phyloP scores from a whole-genome alignment of 805 yeast genomes.

The Lipomyces yamadae region DNA sequence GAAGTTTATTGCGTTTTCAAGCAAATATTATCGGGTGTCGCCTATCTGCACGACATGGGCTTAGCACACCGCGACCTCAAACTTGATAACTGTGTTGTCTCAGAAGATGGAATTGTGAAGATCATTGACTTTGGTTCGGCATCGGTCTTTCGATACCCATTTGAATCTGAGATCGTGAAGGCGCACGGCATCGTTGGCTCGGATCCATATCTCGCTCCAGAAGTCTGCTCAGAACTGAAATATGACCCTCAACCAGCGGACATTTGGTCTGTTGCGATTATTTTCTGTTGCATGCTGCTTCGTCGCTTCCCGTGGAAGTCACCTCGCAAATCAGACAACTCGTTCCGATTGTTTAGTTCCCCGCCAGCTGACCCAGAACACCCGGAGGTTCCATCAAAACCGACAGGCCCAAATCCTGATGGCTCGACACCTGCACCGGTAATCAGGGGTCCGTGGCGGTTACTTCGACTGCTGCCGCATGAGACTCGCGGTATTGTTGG shows the following conservation, averaged over 20 bases:
- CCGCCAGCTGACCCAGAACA: slow-evolving; percentile 41
- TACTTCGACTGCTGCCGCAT: slow-evolving; percentile 72
- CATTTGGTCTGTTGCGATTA: slow-evolving; percentile 92
- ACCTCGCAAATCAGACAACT: slow-evolving; percentile 76
- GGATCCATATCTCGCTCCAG: slow-evolving; percentile 96
- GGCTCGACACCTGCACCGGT: slow-evolving; percentile 48
- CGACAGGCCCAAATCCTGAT: slow-evolving; percentile 34
- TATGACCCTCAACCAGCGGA: slow-evolving; percentile 91
- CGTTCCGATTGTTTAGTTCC: slow-evolving; percentile 69
- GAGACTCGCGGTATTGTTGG: slow-evolving; percentile 65
- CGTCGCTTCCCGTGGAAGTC: slow-evolving; percentile 95
- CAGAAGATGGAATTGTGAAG: slow-evolving; percentile 73
- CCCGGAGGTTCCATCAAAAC: slow-evolving; percentile 37
- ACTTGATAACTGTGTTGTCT: slow-evolving; percentile 90
- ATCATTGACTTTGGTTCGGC: slow-evolving; percentile 95
- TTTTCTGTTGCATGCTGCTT: slow-evolving; percentile 86
- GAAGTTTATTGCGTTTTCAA: slow-evolving; percentile 82
- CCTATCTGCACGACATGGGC: slow-evolving; percentile 77
- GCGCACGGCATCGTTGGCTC: slow-evolving; percentile 92
- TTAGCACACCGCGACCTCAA: slow-evolving; percentile 92
- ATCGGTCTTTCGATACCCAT: slow-evolving; percentile 74
- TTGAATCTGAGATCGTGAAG: slow-evolving; percentile 58
- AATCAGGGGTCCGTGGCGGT: slow-evolving; percentile 70
- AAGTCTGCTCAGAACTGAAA: slow-evolving; percentile 60
- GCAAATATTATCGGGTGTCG: slow-evolving; percentile 77